Evolutionary conservation across 2,329 filamentous ascomycete genomes (phyloP).

Genomic region (Fusarium coffeatum): DNA sequence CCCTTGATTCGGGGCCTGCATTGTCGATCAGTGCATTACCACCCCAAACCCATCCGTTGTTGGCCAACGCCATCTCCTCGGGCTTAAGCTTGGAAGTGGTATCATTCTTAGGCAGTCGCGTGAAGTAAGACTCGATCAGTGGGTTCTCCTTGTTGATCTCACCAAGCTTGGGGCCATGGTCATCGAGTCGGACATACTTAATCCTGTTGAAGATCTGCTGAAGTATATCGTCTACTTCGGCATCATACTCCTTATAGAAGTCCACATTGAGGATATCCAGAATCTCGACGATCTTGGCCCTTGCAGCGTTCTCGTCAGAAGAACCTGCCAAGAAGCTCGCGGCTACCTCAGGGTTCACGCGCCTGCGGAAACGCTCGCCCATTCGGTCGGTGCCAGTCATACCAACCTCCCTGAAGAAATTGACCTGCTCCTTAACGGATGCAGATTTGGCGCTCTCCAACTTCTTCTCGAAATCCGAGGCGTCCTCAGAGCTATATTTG

Average conservation of each 20-base stretch:
- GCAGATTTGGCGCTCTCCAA: conserved; percentile 62
- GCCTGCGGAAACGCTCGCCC: conserved; percentile 81
- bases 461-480: conserved; percentile 47
- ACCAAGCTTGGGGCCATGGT: conserved; percentile 87
- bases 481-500: conserved; percentile 64
- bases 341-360: conserved; percentile 74
- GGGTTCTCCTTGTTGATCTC: conserved; percentile 81
- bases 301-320: conserved; percentile 67
- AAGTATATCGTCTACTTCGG: conserved; percentile 82
- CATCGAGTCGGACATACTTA: conserved; percentile 94
- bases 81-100: conserved; percentile 80
- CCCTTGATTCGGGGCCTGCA: conserved; percentile 86
- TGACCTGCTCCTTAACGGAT: conserved; percentile 63
- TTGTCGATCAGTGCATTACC: conserved; percentile 95
- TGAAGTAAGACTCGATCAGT: conserved; percentile 95
- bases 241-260: conserved; percentile 92
- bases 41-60: conserved; percentile 99
- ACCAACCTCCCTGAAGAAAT: conserved; percentile 75
- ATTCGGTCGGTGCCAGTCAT: conserved; percentile 78
- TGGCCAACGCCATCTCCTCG: conserved; percentile 83
- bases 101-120: conserved; percentile 82
- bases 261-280: conserved; percentile 87
- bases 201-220: conserved; percentile 94
- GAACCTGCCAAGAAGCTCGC: conserved; percentile 72
- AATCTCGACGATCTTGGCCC: conserved; percentile 69